Percentiles rank a stretch among this genome's conserved stretches.
phyloP scores from a whole-genome alignment of 2,329 filamentous ascomycete genomes.

The Didymella keratinophila region DNA sequence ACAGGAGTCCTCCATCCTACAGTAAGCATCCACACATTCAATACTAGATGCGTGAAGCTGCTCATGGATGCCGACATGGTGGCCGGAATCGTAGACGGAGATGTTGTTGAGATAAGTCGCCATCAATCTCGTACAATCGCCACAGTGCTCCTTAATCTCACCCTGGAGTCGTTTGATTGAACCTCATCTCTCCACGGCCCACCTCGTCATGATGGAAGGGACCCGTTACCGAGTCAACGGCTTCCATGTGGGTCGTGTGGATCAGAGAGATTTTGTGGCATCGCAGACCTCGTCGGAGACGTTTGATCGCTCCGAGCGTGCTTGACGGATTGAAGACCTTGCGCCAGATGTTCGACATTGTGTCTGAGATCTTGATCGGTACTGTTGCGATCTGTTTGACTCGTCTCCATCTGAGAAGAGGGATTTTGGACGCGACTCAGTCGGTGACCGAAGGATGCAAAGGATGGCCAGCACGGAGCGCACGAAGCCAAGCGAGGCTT shows the following conservation, averaged over 20 bases:
- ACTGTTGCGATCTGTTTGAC: not conserved
- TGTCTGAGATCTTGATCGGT: not conserved
- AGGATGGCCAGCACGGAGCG: not conserved
- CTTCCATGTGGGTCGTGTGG: slow-evolving; percentile 10
- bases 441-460: slow-evolving; percentile 2
- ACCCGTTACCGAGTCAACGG: slow-evolving; percentile 13
- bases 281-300: not conserved
- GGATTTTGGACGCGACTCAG: slow-evolving; percentile 1
- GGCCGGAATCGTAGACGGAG: not conserved
- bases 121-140: slow-evolving; percentile 15
- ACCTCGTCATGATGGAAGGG: slow-evolving; percentile 1
- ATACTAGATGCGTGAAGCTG: not conserved
- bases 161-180: slow-evolving; percentile 12
- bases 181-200: slow-evolving; percentile 18
- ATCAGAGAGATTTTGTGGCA: not conserved
- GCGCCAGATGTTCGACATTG: not conserved
- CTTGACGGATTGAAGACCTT: not conserved
- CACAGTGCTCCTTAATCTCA: slow-evolving; percentile 12
- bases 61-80: not conserved
- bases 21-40: not conserved
- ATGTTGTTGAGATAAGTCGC: not conserved
- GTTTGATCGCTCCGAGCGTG: not conserved
- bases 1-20: not conserved
- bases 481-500: slow-evolving; percentile 2
- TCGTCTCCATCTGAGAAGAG: not conserved